phyloP scores from a whole-genome alignment of 31 red algal genomes.

The Endocladia muricata region DNA sequence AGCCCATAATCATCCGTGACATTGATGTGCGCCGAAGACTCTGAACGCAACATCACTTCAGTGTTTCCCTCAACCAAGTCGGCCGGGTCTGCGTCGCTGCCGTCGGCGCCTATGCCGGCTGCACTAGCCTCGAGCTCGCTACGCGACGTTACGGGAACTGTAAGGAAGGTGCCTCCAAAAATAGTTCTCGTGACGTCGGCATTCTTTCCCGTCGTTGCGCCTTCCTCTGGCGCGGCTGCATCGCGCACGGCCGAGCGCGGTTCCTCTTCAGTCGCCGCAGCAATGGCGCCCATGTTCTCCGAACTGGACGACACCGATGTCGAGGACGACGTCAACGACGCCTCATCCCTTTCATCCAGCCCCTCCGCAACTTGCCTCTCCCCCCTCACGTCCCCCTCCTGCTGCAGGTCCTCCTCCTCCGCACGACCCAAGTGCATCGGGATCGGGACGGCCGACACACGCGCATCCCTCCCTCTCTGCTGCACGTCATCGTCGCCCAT shows the following conservation, averaged over 20 bases:
- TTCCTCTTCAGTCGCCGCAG: not conserved
- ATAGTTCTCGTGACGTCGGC: not conserved
- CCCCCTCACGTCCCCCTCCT: too few species aligned
- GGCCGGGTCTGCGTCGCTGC: too few species aligned
- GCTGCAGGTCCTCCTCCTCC: too few species aligned
- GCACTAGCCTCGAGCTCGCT: not conserved
- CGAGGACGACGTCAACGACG: too few species aligned
- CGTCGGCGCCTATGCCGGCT: not conserved
- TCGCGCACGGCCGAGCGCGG: not conserved
- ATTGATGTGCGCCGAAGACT: slow-evolving; percentile 30
- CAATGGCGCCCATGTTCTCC: not conserved
- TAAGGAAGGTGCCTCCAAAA: not conserved
- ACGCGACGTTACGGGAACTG: not conserved
- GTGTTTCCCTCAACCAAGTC: not conserved
- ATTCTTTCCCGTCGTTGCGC: not conserved
- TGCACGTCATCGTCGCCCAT: too few species aligned
- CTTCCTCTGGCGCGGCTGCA: not conserved
- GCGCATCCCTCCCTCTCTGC: too few species aligned
- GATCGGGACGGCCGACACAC: too few species aligned
- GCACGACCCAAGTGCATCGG: too few species aligned
- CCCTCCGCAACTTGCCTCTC: too few species aligned
- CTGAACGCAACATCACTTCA: slow-evolving; percentile 12
- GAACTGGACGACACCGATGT: too few species aligned
- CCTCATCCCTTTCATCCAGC: too few species aligned
- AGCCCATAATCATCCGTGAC: slow-evolving; percentile 41